These are phyloP conservation scores for Tripidium arundinaceum DNA, from an alignment of 202 grass and related monocot species.

Conservation along the genomic window DNA sequence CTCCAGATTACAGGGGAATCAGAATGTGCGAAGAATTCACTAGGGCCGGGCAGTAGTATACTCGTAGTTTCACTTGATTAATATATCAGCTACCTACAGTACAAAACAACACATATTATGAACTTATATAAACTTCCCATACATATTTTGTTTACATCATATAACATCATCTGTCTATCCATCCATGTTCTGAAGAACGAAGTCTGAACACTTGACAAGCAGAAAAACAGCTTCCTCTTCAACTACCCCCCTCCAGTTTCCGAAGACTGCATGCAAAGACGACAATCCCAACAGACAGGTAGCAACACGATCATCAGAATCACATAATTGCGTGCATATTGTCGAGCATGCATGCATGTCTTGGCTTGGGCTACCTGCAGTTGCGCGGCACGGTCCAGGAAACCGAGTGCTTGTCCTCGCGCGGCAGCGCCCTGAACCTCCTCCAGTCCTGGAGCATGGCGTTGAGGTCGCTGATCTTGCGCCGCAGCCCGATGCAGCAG, in stretches of 20 bases:
- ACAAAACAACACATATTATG: background rate
- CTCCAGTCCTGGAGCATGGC: conserved; percentile 69
- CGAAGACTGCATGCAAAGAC: conserved; percentile 25
- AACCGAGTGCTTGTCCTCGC: background rate
- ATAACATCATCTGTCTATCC: background rate
- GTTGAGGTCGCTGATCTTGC: conserved; percentile 55
- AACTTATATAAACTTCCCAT: background rate
- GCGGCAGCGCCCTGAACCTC: conserved; percentile 45
- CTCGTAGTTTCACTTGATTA: background rate
- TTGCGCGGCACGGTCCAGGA: conserved; percentile 54
- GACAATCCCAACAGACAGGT: background rate
- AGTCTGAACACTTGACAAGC: background rate
- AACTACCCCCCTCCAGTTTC: conserved; percentile 11
- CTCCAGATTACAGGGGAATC: background rate
- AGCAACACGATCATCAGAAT: background rate
- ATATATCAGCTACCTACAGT: background rate
- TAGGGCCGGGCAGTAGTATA: background rate
- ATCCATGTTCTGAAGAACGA: background rate
- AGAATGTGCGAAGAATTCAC: background rate
- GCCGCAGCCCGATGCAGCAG: conserved; percentile 53
- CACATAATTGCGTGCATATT: too few relatives aligned
- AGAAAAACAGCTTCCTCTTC: background rate
- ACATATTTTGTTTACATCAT: background rate
- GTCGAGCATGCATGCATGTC: background rate
- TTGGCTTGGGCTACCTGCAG: conserved; percentile 41